Percentiles rank a stretch among this genome's conserved stretches.
phyloP scores from a whole-genome alignment of 805 yeast species.

The Kazachstania africana region DNA sequence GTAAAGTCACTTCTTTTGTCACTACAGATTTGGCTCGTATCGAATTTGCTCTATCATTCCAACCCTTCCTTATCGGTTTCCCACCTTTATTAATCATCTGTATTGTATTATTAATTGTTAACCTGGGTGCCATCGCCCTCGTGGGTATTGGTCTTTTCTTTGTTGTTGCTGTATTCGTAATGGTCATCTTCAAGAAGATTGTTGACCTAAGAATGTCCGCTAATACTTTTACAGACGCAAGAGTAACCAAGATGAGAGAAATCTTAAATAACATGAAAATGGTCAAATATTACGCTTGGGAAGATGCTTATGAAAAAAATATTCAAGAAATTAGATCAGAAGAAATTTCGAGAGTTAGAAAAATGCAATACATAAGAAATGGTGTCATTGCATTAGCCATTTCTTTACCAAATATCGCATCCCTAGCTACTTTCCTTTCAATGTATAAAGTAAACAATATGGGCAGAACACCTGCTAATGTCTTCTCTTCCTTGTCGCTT shows the following conservation, averaged over 20 bases:
- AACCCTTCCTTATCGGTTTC: conserved; percentile 51
- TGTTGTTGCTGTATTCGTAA: conserved; percentile 31
- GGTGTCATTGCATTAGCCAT: conserved; percentile 52
- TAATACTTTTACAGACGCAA: conserved; percentile 55
- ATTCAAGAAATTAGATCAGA: conserved; percentile 43
- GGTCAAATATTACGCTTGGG: conserved; percentile 90
- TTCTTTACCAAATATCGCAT: conserved; percentile 57
- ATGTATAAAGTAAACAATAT: conserved; percentile 33
- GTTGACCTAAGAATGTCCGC: conserved; percentile 46
- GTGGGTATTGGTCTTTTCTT: conserved; percentile 54
- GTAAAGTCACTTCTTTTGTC: conserved; percentile 64
- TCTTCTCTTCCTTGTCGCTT: conserved; percentile 60
- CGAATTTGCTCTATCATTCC: conserved; percentile 62
- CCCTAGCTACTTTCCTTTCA: conserved; percentile 47
- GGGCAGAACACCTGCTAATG: conserved; percentile 41
- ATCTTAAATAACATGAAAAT: conserved; percentile 65
- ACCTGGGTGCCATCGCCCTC: conserved; percentile 62
- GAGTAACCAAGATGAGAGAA: conserved; percentile 71
- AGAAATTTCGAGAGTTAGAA: conserved; percentile 53
- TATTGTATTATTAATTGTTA: conserved; percentile 49
- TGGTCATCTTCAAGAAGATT: conserved; percentile 38
- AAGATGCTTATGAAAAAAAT: conserved; percentile 54
- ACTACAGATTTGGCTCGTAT: conserved; percentile 76
- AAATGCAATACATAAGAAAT: conserved; percentile 57
- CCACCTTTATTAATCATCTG: conserved; percentile 55